Conservation (phyloP, 495 filamentous ascomycete species). For the Cryomyces minteri region DNA sequence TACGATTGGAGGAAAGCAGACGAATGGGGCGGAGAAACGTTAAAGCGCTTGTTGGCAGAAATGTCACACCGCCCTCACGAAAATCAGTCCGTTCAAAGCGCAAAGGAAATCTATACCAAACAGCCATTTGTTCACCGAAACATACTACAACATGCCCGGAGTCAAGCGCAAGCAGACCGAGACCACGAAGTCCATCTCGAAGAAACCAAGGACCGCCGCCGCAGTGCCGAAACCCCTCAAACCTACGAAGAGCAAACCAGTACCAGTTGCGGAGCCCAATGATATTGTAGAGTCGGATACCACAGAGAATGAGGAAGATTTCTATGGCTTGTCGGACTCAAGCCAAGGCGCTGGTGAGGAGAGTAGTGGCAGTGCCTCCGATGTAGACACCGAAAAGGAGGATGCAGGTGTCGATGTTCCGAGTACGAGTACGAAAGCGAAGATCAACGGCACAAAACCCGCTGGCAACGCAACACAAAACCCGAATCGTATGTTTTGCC, state of each 20-base stretch:
- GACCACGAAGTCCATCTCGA: not conserved
- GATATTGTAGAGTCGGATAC: conserved; percentile 15
- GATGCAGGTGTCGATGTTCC: not conserved
- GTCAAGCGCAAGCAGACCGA: conserved; percentile 2
- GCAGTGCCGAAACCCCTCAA: not conserved
- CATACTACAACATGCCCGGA: not conserved
- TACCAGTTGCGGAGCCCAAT: conserved; percentile 1
- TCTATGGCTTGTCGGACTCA: conserved; percentile 10
- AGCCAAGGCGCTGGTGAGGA: too few species aligned
- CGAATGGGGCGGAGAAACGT: too few species aligned
- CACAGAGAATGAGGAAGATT: conserved; percentile 13
- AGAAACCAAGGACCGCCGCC: not conserved
- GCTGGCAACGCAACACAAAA: not conserved
- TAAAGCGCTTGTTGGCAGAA: too few species aligned
- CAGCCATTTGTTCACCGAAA: not conserved
- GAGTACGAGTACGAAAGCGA: conserved; percentile 1
- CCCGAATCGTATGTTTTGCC: not conserved
- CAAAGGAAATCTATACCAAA: too few species aligned
- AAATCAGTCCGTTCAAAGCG: too few species aligned
- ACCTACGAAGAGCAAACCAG: conserved; percentile 1
- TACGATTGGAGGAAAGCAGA: too few species aligned
- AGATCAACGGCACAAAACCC: not conserved
- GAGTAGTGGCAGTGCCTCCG: too few species aligned
- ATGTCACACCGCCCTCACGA: too few species aligned
- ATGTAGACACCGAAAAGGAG: not conserved